These are phyloP conservation scores for Amanita subjunquillea DNA, from an alignment of 768 basidiomycete species.

Conservation along the genomic window DNA sequence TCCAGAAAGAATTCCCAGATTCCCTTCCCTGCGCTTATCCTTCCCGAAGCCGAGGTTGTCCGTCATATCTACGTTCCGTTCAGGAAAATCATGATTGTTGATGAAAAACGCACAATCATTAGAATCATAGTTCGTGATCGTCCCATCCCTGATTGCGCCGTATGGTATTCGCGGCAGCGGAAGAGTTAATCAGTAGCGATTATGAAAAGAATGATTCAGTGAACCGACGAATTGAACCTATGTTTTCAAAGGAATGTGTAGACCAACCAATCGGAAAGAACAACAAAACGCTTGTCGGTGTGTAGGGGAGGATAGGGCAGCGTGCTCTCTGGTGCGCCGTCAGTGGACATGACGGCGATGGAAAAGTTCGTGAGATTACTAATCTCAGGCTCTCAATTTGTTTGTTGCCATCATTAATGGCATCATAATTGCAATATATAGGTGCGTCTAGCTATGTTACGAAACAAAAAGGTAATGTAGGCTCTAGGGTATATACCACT, in stretches of 20 bases:
- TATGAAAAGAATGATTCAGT: not conserved
- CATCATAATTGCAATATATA: too few species aligned
- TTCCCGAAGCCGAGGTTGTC: slow-evolving; percentile 85
- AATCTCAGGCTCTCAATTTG: not conserved
- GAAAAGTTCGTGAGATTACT: not conserved
- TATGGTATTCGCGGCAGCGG: not conserved
- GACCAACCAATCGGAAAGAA: slow-evolving; percentile 83
- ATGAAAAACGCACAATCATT: slow-evolving; percentile 64
- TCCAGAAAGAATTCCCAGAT: slow-evolving; percentile 62
- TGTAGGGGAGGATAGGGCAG: slow-evolving; percentile 78
- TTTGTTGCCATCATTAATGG: not conserved
- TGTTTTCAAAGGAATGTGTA: slow-evolving; percentile 3
- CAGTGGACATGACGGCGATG: slow-evolving; percentile 12
- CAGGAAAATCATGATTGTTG: not conserved
- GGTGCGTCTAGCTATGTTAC: not conserved
- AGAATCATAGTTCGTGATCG: slow-evolving; percentile 86
- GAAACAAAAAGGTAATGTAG: not conserved
- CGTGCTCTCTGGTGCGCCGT: slow-evolving; percentile 43
- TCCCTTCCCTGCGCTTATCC: slow-evolving; percentile 61
- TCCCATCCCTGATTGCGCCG: slow-evolving; percentile 63
- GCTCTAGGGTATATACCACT: not conserved
- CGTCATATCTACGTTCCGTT: slow-evolving; percentile 52
- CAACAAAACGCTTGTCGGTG: slow-evolving; percentile 73
- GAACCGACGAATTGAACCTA: not conserved
- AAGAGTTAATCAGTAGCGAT: not conserved